Base-by-base conservation (phyloP, 352 stramenopile genomes). In the Globisporangium recalcitrans region DNA sequence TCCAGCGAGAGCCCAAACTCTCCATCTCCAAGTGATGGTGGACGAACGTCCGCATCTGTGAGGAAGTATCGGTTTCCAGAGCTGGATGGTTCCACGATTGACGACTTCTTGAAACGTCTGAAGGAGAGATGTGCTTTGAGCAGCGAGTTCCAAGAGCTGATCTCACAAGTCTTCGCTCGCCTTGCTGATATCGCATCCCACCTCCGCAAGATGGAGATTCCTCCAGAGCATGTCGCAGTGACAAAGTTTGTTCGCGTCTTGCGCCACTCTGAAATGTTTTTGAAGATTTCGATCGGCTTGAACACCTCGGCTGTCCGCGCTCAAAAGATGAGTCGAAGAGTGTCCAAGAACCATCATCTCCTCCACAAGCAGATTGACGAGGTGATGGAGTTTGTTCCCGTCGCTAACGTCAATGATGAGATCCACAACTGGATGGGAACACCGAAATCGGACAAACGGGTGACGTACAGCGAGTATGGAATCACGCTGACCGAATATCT, bases 361-460 rank as follows among this genome's bases (percentile, higher is more conserved):
- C 46, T 56, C 14, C 46, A 63, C 19, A 29, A 48, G 34, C 26
- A 63, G 21, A n/a, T 63, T 9, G 47, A 63, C 24, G 11, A 27
- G 2, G 44, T 51, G 1, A 24, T 63, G 5, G 46, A n/a, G 1
- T 9, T 63, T 4, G 19, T 56, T 32, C 26, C 13, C 2, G 3
- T 63, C 1, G 5, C 1, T 5, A 47, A n/a, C 13, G 4, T 5
- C 13, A 32, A 49, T 6, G 26, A 21, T 21, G 4, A 19, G 46
- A n/a, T 63, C 3, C 58, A 63, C 32, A 44, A 34, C 46, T 63
- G 58, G 58, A 32, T 3, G 6, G 26, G n/a, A 51, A 51, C 4
- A 19, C 44, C 9, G 21, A 3, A 4, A 34, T 34, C 31, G 10
- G 10, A 9, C 10, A 34, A 6, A 34, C 7, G 8, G 31, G 31